These are phyloP conservation scores for Saccharum officinarum DNA, from an alignment of 176 grass and related monocot genomes.

Conservation along the genomic window DNA sequence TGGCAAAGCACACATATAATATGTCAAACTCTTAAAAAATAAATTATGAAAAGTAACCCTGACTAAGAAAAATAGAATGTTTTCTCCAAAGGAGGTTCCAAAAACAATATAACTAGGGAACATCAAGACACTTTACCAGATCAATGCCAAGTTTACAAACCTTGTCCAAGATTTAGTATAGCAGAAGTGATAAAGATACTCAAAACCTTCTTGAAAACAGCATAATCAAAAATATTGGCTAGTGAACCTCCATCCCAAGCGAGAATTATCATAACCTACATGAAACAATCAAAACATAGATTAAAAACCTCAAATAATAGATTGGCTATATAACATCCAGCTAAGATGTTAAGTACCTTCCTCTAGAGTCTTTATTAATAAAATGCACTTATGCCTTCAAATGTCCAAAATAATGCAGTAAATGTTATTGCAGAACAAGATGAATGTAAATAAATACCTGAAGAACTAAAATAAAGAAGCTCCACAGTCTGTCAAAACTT, in stretches of 20 bases:
- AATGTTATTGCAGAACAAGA: neutral
- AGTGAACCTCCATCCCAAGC: constrained; percentile 84
- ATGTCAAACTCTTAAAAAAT: neutral
- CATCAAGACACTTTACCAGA: neutral
- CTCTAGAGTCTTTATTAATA: constrained; percentile 5
- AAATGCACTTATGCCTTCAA: constrained; percentile 20
- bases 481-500: constrained; percentile 98
- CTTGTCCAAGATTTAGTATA: constrained; percentile 84
- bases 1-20: neutral
- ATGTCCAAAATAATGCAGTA: constrained; percentile 14
- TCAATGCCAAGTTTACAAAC: constrained; percentile 44
- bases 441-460: constrained; percentile 55
- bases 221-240: constrained; percentile 64
- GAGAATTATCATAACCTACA: constrained; percentile 94
- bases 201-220: constrained; percentile 66
- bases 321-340: constrained; percentile 15
- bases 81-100: neutral
- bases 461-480: constrained; percentile 85
- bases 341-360: constrained; percentile 22
- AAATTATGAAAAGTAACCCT: neutral
- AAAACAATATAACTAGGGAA: neutral
- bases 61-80: constrained; percentile 2
- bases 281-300: constrained; percentile 16
- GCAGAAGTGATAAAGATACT: constrained; percentile 97
- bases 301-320: constrained; percentile 23